Evolutionary conservation across 371 early-diverging fungal genomes (phyloP), one percentile per base, ranked within the genome.

Genomic region (Mucor indicus): DNA sequence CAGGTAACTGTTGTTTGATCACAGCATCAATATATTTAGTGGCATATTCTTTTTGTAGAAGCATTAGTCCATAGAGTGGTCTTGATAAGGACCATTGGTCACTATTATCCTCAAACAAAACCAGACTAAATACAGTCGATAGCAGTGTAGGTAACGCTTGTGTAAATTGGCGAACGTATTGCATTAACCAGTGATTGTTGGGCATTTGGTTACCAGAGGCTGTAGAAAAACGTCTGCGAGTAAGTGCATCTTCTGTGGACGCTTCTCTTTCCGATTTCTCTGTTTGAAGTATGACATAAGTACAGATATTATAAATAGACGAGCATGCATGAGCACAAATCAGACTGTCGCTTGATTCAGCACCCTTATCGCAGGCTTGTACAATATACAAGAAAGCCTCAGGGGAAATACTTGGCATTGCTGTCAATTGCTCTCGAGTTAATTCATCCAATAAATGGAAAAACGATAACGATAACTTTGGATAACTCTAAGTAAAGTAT

Each of bases 1-100:
- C 90, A 3, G 80, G 75, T 11, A 89, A 62, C 65, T 93, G 94
- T 27, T 68, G 73, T 52, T 82, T 71, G 21, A 90, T 80, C 15
- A 93, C 70, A 19, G 74, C 76, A 23, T 53, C 53, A 0, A 80
- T 85, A 59, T 89, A 90, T 55, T 80, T 80, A 24, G 82, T 56
- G 35, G 83, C 79, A 63, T 81, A 86, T 67, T 85, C 86, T 50
- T 78, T 75, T 57, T 87, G 84, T 47, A 93, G 58, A 36, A 90
- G 57, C 37, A 92, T 83, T 32, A 95, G 62, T 3, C 84, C 81
- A 53, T 91, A 79, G 46, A 95, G 63, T 5, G 95, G 91, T 36
- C 93, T 72, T 17, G 89, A 85, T 32, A 93, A 67, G 13, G 87
- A 74, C 93, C 94, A 93, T 44, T 90, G 85, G 49, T 87, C 89